phyloP scores from a whole-genome alignment of 495 filamentous ascomycete genomes.

The Antarctomyces pellizariae region DNA sequence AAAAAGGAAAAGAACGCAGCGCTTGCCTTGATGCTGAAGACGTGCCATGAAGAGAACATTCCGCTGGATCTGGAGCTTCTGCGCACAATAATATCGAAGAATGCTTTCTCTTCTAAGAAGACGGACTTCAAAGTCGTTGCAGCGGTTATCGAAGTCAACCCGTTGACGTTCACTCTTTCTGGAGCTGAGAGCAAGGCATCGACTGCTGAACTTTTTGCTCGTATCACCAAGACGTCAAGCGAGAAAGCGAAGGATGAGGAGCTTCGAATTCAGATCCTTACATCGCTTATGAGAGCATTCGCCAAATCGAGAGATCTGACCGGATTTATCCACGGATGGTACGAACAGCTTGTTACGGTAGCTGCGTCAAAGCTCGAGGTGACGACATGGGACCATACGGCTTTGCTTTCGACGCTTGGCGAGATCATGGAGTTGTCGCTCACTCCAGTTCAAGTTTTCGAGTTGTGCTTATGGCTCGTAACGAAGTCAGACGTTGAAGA shows the following conservation, averaged over 20 bases:
- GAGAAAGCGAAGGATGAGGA: too few species aligned
- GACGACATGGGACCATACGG: constrained; percentile 33
- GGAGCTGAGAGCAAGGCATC: constrained; percentile 14
- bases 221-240: constrained; percentile 10
- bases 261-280: too few species aligned
- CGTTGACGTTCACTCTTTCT: constrained; percentile 42
- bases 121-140: constrained; percentile 39
- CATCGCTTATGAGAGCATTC: constrained; percentile 38
- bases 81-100: constrained; percentile 17
- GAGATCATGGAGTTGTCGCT: constrained; percentile 19
- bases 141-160: constrained; percentile 36
- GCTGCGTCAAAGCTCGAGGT: constrained; percentile 19
- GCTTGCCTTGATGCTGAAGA: constrained; percentile 17
- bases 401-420: constrained; percentile 23
- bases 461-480: too few species aligned
- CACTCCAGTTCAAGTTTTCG: constrained; percentile 22
- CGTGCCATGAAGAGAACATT: constrained; percentile 16
- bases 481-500: too few species aligned
- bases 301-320: constrained; percentile 37
- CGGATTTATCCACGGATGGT: constrained; percentile 45
- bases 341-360: constrained; percentile 28
- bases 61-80: constrained; percentile 14
- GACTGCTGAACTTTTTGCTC: constrained; percentile 15
- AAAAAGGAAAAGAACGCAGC: constrained; percentile 7
- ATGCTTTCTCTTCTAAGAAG: constrained; percentile 15